Evolutionary conservation across 768 basidiomycete genomes (phyloP).

Genomic region (Russula earlei): DNA sequence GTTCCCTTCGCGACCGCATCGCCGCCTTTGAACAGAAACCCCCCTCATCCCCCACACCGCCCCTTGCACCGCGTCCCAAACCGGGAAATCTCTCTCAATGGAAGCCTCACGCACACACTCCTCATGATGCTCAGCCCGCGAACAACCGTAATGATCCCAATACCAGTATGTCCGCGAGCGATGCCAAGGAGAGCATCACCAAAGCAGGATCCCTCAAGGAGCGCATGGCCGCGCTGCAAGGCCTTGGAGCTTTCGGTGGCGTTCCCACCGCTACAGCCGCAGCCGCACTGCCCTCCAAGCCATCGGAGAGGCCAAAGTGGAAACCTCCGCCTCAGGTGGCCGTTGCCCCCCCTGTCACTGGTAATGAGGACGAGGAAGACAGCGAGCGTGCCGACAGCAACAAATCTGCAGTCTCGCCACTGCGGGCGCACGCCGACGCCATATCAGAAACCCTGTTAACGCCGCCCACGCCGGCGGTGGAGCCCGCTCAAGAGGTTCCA

Average conservation of each 20-base stretch:
- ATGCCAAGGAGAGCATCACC: constrained; percentile 81
- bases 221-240: constrained; percentile 90
- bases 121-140: constrained; percentile 29
- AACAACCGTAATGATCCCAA: constrained; percentile 24
- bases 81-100: constrained; percentile 52
- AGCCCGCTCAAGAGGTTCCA: constrained; percentile 15
- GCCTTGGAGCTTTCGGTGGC: constrained; percentile 68
- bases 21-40: constrained; percentile 75
- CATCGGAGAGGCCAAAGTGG: constrained; percentile 73
- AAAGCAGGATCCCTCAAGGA: constrained; percentile 79
- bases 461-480: constrained; percentile 1
- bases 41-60: constrained; percentile 28
- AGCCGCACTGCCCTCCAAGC: constrained; percentile 51
- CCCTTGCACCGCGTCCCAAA: constrained; percentile 48
- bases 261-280: constrained; percentile 33
- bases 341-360: constrained; percentile 35
- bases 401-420: constrained; percentile 7
- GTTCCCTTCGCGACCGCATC: constrained; percentile 80
- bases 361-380: constrained; percentile 28
- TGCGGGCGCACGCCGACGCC: constrained; percentile 1
- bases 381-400: not conserved
- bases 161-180: constrained; percentile 66
- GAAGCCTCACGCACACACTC: constrained; percentile 57
- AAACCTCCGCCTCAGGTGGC: constrained; percentile 57
- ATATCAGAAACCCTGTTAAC: constrained; percentile 7